Base-by-base conservation (phyloP, 371 early-diverging fungal species). In the Mucor irregularis region DNA sequence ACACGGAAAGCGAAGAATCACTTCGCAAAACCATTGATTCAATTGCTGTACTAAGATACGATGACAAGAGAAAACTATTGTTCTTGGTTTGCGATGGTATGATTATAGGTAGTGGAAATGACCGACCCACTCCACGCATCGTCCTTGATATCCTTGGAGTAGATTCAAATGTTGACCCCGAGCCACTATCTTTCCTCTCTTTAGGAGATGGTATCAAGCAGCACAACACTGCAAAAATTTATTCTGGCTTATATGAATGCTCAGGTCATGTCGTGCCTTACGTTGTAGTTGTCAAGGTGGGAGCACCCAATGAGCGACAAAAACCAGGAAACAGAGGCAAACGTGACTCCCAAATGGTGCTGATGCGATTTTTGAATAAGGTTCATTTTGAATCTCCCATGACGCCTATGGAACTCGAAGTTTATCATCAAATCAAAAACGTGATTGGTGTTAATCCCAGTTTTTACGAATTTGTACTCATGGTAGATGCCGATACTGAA, bases 321-420 rank as follows among this genome's bases (percentile, higher is more conserved):
- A 91, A 92, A 59, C 90, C 95, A 5, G 95, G 96, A 13, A 98
- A 99, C 65, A 84, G 99, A 55, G 99, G 99, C 58, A 99, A 99
- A 71, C 89, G 99, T 54, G 99, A 99, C 73, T 95, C 97, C 42
- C 99, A 99, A 80, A 82, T 99, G 74, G 81, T 99, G 22, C 80
- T 95, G 64, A 98, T 99, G 99, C 83, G 90, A 49, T 99, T 97
- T 87, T 87, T 99, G 64, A 92, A 94, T 71, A 91, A 94, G 56
- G 92, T 99, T 16, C 94, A 97, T 66, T 95, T 91, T 68, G 90
- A 94, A 69, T 66, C 78, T 14, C 88, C 93, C 46, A 91, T 97
- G 91, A 84, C 87, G 6, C 94, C 96, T n/a, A 74, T 97, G 29
- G 76, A 96, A 72, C 82, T 90, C 34, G 95, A 94, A 60, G 84